These are phyloP conservation scores for Sugiyamaella xylanicola DNA, from an alignment of 1,139 yeast genomes.

Conservation along the genomic window DNA sequence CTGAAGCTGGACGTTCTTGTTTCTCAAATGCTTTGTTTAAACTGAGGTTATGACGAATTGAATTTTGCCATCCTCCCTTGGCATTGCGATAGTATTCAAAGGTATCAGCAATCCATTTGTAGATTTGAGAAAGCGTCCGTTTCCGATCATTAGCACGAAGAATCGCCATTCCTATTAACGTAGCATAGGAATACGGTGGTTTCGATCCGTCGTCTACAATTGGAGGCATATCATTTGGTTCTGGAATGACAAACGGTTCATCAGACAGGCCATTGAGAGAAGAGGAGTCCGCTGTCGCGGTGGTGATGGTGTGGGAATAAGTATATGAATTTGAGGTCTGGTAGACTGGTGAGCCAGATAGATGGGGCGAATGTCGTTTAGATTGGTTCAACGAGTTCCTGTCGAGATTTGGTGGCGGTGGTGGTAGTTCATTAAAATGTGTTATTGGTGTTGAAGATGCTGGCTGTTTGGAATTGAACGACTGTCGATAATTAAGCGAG, in stretches of 20 bases:
- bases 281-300: slow-evolving; percentile 32
- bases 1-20: slow-evolving; percentile 86
- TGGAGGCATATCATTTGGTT: slow-evolving; percentile 49
- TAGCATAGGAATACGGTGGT: slow-evolving; percentile 95
- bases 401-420: slow-evolving; percentile 5
- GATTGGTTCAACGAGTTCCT: not conserved
- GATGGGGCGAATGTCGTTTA: not conserved
- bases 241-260: slow-evolving; percentile 35
- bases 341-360: not conserved
- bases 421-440: slow-evolving; percentile 4
- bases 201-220: slow-evolving; percentile 56
- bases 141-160: slow-evolving; percentile 77
- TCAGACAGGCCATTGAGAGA: slow-evolving; percentile 24
- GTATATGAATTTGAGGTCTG: slow-evolving; percentile 1
- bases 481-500: not conserved
- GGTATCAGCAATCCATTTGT: slow-evolving; percentile 88
- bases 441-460: slow-evolving; percentile 2
- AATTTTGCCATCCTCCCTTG: slow-evolving; percentile 94
- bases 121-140: slow-evolving; percentile 86
- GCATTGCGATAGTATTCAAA: slow-evolving; percentile 81
- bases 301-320: slow-evolving; percentile 16
- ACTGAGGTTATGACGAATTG: slow-evolving; percentile 82
- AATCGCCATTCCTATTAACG: slow-evolving; percentile 91
- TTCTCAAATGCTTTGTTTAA: slow-evolving; percentile 86
- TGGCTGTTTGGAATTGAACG: not conserved